Conservation (phyloP, 2,329 filamentous ascomycete genomes). For the Cytospora paraplurivora region DNA sequence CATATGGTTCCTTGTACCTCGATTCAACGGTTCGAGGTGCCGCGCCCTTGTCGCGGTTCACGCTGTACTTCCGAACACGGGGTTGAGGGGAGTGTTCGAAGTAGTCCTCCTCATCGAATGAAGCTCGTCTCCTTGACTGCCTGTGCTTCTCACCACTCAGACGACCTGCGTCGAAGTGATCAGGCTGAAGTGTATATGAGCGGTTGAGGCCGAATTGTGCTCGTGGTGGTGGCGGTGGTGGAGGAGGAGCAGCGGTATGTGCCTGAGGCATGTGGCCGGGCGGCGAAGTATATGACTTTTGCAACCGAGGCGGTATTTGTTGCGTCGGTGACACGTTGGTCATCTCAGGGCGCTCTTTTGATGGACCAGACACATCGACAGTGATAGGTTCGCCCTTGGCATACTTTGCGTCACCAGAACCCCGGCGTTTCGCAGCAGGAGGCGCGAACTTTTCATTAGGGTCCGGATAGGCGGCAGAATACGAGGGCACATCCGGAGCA, state of each 20-base stretch:
- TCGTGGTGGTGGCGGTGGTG: constrained; percentile 27
- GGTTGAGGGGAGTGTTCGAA: constrained; percentile 4
- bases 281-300: constrained; percentile 35
- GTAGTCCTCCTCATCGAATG: constrained; percentile 28
- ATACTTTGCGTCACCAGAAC: constrained; percentile 30
- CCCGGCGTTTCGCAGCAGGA: constrained; percentile 9
- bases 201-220: constrained; percentile 22
- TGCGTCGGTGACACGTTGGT: constrained; percentile 26
- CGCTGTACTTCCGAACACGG: constrained; percentile 12
- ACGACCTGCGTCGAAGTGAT: constrained; percentile 13
- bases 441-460: constrained; percentile 21
- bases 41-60: constrained; percentile 15
- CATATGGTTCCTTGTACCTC: constrained; percentile 21
- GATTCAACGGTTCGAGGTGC: constrained; percentile 14
- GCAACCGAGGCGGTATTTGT: constrained; percentile 32
- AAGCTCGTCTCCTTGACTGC: constrained; percentile 25
- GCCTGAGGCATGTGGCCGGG: constrained; percentile 26
- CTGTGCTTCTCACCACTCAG: constrained; percentile 18
- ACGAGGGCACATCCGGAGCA: constrained; percentile 17
- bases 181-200: constrained; percentile 31
- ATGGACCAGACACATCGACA: constrained; percentile 14
- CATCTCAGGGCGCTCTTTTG: constrained; percentile 25
- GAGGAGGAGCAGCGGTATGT: constrained; percentile 9
- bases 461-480: constrained; percentile 28
- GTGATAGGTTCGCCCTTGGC: constrained; percentile 16